Evolutionary conservation across 768 basidiomycete genomes (phyloP), one percentile per base, ranked within the genome.

Genomic region (Mycena leptocephala): DNA sequence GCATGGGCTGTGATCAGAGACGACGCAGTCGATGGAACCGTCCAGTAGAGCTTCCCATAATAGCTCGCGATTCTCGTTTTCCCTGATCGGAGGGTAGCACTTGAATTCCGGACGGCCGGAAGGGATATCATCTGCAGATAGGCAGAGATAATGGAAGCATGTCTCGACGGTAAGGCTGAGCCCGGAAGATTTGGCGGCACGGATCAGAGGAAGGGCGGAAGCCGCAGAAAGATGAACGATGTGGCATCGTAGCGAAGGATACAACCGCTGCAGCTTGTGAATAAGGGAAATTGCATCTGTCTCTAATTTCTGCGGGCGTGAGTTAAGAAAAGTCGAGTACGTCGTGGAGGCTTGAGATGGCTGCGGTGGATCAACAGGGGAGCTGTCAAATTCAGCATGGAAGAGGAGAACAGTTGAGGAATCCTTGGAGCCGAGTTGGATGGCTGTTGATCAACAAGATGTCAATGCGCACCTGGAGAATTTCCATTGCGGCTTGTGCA

Each of bases 1-100:
- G 84, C 97, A 99, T 20, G 97, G 97, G 77, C 96, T 97, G 82
- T 99, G 98, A 85, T 99, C 98, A 67, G 97, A 98, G 9, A 99
- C 97, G 67, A 99, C 93, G 81, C 91, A 97, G 85, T 98, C 96
- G 79, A 99, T 97, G 51, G 92, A 88, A 2, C 95, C 97, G 58
- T 94, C 94, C 67, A 90, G 84, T 72, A 99, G 85, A 1, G 95
- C 98, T 22, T 90, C 90, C 96, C 97, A 97, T 4, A 99, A 87
- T 48, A 85, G 82, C 59, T 95, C 92, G 70, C 94, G 88, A 83
- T 99, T 99, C 4, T 82, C 83, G 13, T 87, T 85, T 48, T 92
- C 91, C 56, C 98, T 92, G 76, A 99, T 95, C 6, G 98, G 98
- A 5, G 98, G 98, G 82, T 97, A 98, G 82, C 98, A 99, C 83